A percentile compares a stretch with the other conserved stretches of the same genome.
These are phyloP conservation scores for Scheffersomyces quercinus DNA, from an alignment of 1,139 yeast genomes.

Conservation along the genomic window DNA sequence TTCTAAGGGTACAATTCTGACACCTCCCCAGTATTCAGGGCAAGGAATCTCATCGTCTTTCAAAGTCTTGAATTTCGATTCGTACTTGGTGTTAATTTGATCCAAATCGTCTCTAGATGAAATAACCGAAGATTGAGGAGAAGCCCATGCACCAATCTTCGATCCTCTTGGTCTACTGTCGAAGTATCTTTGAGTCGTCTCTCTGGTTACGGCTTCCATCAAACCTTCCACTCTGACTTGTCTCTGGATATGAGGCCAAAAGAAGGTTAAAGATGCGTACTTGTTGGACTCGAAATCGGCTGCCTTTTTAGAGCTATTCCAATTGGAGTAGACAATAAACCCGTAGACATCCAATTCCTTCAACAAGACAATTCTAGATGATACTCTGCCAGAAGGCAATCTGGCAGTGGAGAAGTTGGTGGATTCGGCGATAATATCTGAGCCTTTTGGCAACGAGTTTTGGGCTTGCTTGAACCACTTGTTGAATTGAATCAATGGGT, in stretches of 20 bases:
- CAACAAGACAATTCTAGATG: slow-evolving; percentile 78
- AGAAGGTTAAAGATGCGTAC: slow-evolving; percentile 81
- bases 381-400: slow-evolving; percentile 84
- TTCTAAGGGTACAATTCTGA: slow-evolving; percentile 82
- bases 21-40: slow-evolving; percentile 96
- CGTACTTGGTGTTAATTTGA: slow-evolving; percentile 43
- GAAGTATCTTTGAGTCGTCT: slow-evolving; percentile 76
- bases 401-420: slow-evolving; percentile 81
- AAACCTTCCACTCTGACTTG: slow-evolving; percentile 92
- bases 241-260: slow-evolving; percentile 88
- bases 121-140: slow-evolving; percentile 76
- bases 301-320: slow-evolving; percentile 84
- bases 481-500: slow-evolving; percentile 78
- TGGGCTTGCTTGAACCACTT: slow-evolving; percentile 86
- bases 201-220: slow-evolving; percentile 71
- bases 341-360: slow-evolving; percentile 88
- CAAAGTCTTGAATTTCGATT: slow-evolving; percentile 57
- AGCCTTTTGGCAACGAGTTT: slow-evolving; percentile 45
- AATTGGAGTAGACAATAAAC: slow-evolving; percentile 86
- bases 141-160: slow-evolving; percentile 95
- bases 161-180: slow-evolving; percentile 90
- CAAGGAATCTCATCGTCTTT: slow-evolving; percentile 71
- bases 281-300: slow-evolving; percentile 70
- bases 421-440: slow-evolving; percentile 68
- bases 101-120: slow-evolving; percentile 64